Percentiles rank a stretch among this genome's conserved stretches.
phyloP scores from a whole-genome alignment of 2,329 filamentous ascomycete genomes.

The Ascochyta koolunga region DNA sequence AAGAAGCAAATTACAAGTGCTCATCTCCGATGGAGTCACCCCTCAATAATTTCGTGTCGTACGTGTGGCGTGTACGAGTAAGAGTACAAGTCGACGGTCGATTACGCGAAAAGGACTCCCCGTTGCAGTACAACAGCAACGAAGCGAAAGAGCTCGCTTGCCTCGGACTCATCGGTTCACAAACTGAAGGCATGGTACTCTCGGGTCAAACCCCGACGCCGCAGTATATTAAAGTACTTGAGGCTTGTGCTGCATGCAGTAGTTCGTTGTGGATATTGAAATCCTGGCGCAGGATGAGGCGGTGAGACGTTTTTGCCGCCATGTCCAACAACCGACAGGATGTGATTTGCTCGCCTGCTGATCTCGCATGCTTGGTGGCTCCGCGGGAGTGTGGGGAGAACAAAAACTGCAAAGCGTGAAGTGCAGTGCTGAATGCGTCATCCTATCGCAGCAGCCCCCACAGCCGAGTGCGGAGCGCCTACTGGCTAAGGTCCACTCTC shows the following conservation, averaged over 20 bases:
- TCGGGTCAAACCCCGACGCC: neutral
- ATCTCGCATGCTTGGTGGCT: slow-evolving; percentile 10
- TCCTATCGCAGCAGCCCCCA: slow-evolving; percentile 16
- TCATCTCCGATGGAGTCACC: neutral
- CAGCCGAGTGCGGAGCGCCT: slow-evolving; percentile 13
- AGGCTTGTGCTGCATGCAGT: slow-evolving; percentile 13
- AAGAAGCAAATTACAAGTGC: neutral
- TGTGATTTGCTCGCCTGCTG: slow-evolving; percentile 16
- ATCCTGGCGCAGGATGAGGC: neutral
- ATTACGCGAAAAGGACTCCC: neutral
- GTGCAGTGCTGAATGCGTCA: slow-evolving; percentile 11
- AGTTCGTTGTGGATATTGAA: slow-evolving; percentile 5
- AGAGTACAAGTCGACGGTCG: neutral
- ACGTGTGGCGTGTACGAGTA: neutral
- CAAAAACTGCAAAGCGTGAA: slow-evolving; percentile 16
- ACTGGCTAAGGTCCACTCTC: slow-evolving; percentile 31
- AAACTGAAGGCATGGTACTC: neutral
- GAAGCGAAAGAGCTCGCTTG: neutral
- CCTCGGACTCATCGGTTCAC: slow-evolving; percentile 7
- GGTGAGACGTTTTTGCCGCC: slow-evolving; percentile 15
- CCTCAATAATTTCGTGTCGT: neutral
- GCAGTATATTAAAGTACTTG: slow-evolving; percentile 2
- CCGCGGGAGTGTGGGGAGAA: slow-evolving; percentile 16
- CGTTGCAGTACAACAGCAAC: neutral
- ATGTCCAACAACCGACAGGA: slow-evolving; percentile 8